Evolutionary conservation across 2,329 filamentous ascomycete genomes (phyloP), one percentile per base, ranked within the genome.

Genomic region (Trichoderma atrobrunneum): DNA sequence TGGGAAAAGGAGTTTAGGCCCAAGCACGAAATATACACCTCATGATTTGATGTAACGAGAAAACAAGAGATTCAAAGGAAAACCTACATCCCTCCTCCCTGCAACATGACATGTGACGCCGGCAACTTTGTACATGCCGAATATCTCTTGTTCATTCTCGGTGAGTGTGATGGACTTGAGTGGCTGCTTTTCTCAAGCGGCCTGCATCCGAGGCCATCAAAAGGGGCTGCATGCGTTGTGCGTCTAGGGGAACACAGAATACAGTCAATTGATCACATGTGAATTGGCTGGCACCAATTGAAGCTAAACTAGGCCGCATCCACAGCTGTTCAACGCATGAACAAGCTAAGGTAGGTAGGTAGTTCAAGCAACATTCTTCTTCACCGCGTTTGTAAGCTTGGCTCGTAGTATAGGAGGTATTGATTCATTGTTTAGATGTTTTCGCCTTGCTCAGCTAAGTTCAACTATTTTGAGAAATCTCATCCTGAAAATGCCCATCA

Each of bases 21-120:
- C 39, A 51, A 65, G 69, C 61, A 71, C 61, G 67, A 62, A 70
- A 70, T 54, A 62, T 51, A 70, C 57, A 36, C 21, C 14, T 69
- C 43, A 61, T 54, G 67, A 70, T n/a, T 62, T 70, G 57, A 62
- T 36, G 56, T 36, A 43, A 51, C 48, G 48, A 48, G 10, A n/a
- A 62, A 30, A 43, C 39, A 48, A 32, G 26, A 16, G 14, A 18
- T 39, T 16, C 14, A 32, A 32, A 32, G 30, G 8, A 32, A 32
- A 26, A n/a, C n/a, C n/a, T 26, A 26, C 26, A 26, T n/a, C n/a
- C n/a, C 26, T 26, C 26, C 26, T 26, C 26, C 26, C 26, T 51
- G 43, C 34, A 51, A 34, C 34, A 59, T 43, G 24, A 30, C 51
- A 43, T 43, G 24, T 26, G 7, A 36, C 64, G 6, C 5, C 6